Percentiles rank a stretch among this genome's conserved stretches.
Evolutionary conservation across 345 rosid genomes (phyloP).

Genomic region (Eucalyptus curtisii): DNA sequence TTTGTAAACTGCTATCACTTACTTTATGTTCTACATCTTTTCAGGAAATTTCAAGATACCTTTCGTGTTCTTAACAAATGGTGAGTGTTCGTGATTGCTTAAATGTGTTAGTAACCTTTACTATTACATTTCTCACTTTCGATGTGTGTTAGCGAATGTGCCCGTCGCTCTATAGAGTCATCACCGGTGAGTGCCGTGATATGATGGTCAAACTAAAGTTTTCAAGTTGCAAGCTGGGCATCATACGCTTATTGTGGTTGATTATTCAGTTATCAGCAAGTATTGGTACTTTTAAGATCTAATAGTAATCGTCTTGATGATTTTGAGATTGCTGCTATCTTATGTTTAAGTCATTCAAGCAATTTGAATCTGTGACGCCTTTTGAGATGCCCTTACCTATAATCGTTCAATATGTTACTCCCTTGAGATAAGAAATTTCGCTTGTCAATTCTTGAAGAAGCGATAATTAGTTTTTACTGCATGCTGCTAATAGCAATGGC

Average conservation of each 20-base stretch:
- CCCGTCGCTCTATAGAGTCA: not conserved
- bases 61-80: slow-evolving; percentile 70
- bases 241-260: not conserved
- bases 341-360: not conserved
- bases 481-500: not conserved
- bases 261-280: not conserved
- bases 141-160: not conserved
- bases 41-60: slow-evolving; percentile 71
- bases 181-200: not conserved
- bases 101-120: not conserved
- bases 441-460: not conserved
- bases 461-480: not conserved
- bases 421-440: not conserved
- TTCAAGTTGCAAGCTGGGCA: not conserved
- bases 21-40: not conserved
- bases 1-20: not conserved
- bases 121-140: not conserved
- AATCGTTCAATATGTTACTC: not conserved
- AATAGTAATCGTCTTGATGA: not conserved
- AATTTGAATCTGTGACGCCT: not conserved
- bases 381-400: not conserved
- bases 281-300: not conserved
- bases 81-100: slow-evolving; percentile 6
- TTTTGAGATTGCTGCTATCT: not conserved
- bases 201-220: not conserved